Percentiles rank a stretch among this genome's conserved stretches.
Evolutionary conservation across 495 filamentous ascomycete genomes (phyloP).

Genomic region (Aspergillus diversus): DNA sequence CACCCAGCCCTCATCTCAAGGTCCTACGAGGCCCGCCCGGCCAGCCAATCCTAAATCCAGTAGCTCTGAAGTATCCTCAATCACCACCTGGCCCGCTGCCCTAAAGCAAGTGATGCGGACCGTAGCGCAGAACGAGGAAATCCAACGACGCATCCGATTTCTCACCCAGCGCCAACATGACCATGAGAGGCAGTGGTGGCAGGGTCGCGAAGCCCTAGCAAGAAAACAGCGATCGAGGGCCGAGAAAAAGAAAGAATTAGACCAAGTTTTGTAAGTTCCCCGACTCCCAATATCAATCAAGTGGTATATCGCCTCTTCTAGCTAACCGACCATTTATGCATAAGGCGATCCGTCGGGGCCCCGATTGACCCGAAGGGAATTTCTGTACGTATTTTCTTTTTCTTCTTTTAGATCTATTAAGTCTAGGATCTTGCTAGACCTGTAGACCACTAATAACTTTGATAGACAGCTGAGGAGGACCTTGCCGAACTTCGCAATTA

Average conservation of each 20-base stretch:
- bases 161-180: conserved; percentile 66
- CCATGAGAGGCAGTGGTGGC: conserved; percentile 69
- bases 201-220: conserved; percentile 53
- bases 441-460: conserved; percentile 10
- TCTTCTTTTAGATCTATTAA: background rate
- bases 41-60: conserved; percentile 10
- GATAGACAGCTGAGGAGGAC: conserved; percentile 48
- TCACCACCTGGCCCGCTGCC: conserved; percentile 67
- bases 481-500: conserved; percentile 59
- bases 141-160: conserved; percentile 45
- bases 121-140: conserved; percentile 53
- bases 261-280: conserved; percentile 50
- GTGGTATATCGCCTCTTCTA: background rate
- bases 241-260: conserved; percentile 56
- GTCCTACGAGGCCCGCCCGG: conserved; percentile 18
- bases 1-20: conserved; percentile 9
- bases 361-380: conserved; percentile 37
- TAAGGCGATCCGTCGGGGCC: conserved; percentile 46
- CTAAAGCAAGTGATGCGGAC: conserved; percentile 64
- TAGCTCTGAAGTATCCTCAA: conserved; percentile 48
- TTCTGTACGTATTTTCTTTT: conserved; percentile 33
- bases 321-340: background rate
- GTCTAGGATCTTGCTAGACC: background rate
- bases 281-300: background rate
- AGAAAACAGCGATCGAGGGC: conserved; percentile 51